phyloP scores from a whole-genome alignment of 2,329 filamentous ascomycete genomes.

The Monilinia fructicola region DNA sequence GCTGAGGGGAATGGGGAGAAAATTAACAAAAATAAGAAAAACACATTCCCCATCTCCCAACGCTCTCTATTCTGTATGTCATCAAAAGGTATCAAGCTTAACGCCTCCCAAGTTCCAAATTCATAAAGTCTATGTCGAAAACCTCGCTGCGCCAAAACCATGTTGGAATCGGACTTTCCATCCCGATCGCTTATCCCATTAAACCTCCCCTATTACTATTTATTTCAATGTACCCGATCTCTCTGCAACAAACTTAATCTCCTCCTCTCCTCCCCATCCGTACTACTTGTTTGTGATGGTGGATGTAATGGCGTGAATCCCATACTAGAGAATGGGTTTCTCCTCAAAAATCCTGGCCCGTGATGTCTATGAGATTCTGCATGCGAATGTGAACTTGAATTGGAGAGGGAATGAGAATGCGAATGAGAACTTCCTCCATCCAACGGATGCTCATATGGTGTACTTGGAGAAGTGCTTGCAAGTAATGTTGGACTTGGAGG shows the following conservation, averaged over 20 bases:
- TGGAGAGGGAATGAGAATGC: not conserved
- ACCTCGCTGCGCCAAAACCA: conserved; percentile 9
- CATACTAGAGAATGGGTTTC: conserved; percentile 32
- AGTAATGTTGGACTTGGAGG: conserved; percentile 43
- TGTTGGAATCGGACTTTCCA: not conserved
- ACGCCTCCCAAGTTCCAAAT: conserved; percentile 6
- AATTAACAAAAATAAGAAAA: not conserved
- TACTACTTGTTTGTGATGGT: conserved; percentile 28
- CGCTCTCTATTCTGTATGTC: conserved; percentile 11
- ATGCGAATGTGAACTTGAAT: not conserved
- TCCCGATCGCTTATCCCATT: conserved; percentile 6
- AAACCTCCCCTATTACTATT: not conserved
- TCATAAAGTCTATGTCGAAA: not conserved
- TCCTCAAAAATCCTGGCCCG: conserved; percentile 18
- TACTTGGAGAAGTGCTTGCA: conserved; percentile 27
- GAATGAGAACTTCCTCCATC: not conserved
- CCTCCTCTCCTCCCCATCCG: conserved; percentile 35
- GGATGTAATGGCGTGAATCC: conserved; percentile 38
- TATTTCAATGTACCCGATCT: conserved; percentile 30
- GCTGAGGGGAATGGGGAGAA: not conserved
- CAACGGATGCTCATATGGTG: conserved; percentile 19
- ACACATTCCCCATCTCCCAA: not conserved
- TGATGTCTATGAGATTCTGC: conserved; percentile 18
- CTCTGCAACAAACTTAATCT: conserved; percentile 36
- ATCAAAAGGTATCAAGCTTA: conserved; percentile 17